Percentiles rank a stretch among this genome's conserved stretches.
These are phyloP conservation scores for Cercospora berteroae DNA, from an alignment of 2,329 filamentous ascomycete genomes.

Conservation along the genomic window DNA sequence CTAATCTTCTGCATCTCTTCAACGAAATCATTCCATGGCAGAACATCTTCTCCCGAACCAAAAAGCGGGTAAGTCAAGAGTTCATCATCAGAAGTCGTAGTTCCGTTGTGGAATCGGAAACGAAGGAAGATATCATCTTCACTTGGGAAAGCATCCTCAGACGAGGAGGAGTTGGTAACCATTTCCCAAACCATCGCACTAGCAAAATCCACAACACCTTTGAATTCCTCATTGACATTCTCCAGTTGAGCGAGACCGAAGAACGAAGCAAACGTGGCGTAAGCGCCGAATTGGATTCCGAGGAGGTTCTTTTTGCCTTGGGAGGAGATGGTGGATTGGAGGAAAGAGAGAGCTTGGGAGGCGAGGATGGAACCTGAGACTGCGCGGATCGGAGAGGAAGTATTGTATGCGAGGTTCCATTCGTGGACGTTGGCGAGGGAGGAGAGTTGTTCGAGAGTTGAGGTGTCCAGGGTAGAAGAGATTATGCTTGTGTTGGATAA, in stretches of 20 bases:
- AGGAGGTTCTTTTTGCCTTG: slow-evolving; percentile 42
- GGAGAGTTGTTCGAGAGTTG: slow-evolving; percentile 61
- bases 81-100: slow-evolving; percentile 45
- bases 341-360: slow-evolving; percentile 45
- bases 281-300: slow-evolving; percentile 60
- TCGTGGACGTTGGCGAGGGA: slow-evolving; percentile 78
- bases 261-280: slow-evolving; percentile 60
- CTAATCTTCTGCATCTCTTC: slow-evolving; percentile 63
- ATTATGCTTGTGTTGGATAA: slow-evolving; percentile 64
- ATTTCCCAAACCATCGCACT: slow-evolving; percentile 77
- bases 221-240: slow-evolving; percentile 59
- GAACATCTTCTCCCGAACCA: slow-evolving; percentile 53
- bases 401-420: slow-evolving; percentile 79
- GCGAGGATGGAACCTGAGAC: slow-evolving; percentile 51
- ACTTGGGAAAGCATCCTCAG: slow-evolving; percentile 38
- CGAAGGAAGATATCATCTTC: slow-evolving; percentile 55
- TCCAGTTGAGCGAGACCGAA: slow-evolving; percentile 52
- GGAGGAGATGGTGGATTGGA: slow-evolving; percentile 45
- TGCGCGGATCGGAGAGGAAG: slow-evolving; percentile 45
- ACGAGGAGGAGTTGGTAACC: slow-evolving; percentile 53
- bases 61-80: slow-evolving; percentile 60
- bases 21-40: slow-evolving; percentile 70
- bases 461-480: slow-evolving; percentile 58
- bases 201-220: slow-evolving; percentile 78
- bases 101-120: slow-evolving; percentile 64